phyloP scores from a whole-genome alignment of 768 basidiomycete species.

The Lanmaoa rubissima region DNA sequence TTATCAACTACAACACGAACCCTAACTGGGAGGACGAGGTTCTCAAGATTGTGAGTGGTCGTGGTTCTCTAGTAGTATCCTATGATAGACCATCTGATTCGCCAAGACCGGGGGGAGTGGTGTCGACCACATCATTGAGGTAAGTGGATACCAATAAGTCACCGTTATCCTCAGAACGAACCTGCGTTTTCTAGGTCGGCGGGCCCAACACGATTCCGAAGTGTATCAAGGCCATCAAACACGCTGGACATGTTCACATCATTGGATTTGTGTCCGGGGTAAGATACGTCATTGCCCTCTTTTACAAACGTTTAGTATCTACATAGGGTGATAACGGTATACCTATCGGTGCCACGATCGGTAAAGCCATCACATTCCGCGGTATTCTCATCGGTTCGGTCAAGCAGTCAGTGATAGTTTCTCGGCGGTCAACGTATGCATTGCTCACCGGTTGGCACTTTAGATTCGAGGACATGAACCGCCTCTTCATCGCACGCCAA shows the following conservation, averaged over 20 bases:
- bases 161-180: background rate
- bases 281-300: background rate
- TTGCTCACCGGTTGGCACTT: background rate
- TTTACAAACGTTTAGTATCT: background rate
- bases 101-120: constrained; percentile 30
- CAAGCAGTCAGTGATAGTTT: constrained; percentile 44
- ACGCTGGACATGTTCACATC: constrained; percentile 45
- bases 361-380: constrained; percentile 41
- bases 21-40: constrained; percentile 61
- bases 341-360: constrained; percentile 37
- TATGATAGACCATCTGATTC: background rate
- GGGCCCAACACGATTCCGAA: constrained; percentile 50
- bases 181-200: constrained; percentile 41
- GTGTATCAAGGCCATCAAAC: constrained; percentile 38
- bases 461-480: constrained; percentile 55
- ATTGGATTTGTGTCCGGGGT: constrained; percentile 53
- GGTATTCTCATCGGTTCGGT: constrained; percentile 58
- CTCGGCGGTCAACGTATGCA: background rate
- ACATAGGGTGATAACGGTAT: constrained; percentile 25
- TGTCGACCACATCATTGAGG: constrained; percentile 37
- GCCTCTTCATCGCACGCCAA: constrained; percentile 42
- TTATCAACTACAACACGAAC: constrained; percentile 61
- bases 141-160: background rate
- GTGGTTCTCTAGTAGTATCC: too few species aligned
- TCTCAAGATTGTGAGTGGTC: constrained; percentile 38